phyloP scores from a whole-genome alignment of 106 monocot species.

The Acorus gramineus region DNA sequence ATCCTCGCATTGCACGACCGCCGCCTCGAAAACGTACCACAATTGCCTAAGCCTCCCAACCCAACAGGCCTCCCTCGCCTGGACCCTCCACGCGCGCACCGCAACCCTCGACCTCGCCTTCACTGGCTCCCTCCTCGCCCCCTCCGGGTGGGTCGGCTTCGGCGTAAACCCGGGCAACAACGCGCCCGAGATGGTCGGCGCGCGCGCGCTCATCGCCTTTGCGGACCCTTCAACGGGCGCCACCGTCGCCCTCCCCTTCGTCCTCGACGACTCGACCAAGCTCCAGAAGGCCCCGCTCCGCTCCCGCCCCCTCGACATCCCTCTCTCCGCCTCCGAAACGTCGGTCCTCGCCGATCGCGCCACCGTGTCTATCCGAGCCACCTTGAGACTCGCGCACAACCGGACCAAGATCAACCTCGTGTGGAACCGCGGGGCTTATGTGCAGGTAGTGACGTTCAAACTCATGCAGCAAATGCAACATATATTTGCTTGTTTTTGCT shows the following conservation, averaged over 20 bases:
- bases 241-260: slow-evolving; percentile 59
- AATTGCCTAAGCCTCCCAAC: no score
- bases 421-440: slow-evolving; percentile 87
- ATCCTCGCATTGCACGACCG: no score
- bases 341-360: slow-evolving; percentile 21
- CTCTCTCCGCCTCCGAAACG: slow-evolving; percentile 28
- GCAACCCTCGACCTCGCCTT: no score
- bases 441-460: slow-evolving; percentile 14
- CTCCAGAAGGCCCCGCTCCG: slow-evolving; percentile 55
- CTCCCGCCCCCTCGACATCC: slow-evolving; percentile 48
- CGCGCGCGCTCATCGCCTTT: slow-evolving; percentile 34
- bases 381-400: slow-evolving; percentile 35
- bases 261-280: slow-evolving; percentile 65
- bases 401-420: slow-evolving; percentile 58
- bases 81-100: no score
- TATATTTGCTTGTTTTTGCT: no score
- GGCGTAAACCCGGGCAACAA: no score
- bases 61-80: no score
- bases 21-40: no score
- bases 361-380: slow-evolving; percentile 39
- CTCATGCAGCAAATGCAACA: no score
- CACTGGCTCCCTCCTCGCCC: no score
- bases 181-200: no score
- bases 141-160: no score
- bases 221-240: slow-evolving; percentile 43